Percentiles rank a stretch among this genome's conserved stretches.
These are phyloP conservation scores for Papilionanthe hybrid DNA, from an alignment of 116 monocot species.

Conservation along the genomic window DNA sequence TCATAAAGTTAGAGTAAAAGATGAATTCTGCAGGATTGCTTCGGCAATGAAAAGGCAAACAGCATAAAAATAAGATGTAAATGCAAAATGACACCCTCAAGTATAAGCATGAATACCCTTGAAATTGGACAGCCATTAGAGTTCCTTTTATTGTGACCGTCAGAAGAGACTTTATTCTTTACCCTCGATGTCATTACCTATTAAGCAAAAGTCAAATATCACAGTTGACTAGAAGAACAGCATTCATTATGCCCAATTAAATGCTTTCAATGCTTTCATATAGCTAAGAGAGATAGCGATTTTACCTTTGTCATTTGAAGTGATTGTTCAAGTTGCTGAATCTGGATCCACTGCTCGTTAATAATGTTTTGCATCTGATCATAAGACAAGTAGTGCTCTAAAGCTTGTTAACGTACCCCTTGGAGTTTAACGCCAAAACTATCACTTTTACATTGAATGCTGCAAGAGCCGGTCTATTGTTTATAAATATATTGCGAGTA, in stretches of 20 bases:
- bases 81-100: background rate
- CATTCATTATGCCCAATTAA: background rate
- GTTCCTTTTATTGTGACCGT: slow-evolving; percentile 4
- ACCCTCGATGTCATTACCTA: slow-evolving; percentile 61
- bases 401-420: background rate
- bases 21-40: background rate
- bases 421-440: background rate
- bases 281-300: background rate
- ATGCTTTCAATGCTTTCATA: slow-evolving; percentile 2
- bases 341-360: slow-evolving; percentile 92
- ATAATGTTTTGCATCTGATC: slow-evolving; percentile 60
- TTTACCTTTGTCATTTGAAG: slow-evolving; percentile 72
- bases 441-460: background rate
- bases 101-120: slow-evolving; percentile 25
- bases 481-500: background rate
- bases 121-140: slow-evolving; percentile 17
- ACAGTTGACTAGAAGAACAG: slow-evolving; percentile 5
- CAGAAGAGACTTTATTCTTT: slow-evolving; percentile 29
- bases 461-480: background rate
- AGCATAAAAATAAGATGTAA: background rate
- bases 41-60: background rate
- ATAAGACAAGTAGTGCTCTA: slow-evolving; percentile 5
- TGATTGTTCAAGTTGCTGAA: slow-evolving; percentile 71
- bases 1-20: background rate
- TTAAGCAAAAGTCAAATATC: slow-evolving; percentile 11